Evolutionary conservation across 129 eudicot species (phyloP).

Genomic region (Arctium lappa): DNA sequence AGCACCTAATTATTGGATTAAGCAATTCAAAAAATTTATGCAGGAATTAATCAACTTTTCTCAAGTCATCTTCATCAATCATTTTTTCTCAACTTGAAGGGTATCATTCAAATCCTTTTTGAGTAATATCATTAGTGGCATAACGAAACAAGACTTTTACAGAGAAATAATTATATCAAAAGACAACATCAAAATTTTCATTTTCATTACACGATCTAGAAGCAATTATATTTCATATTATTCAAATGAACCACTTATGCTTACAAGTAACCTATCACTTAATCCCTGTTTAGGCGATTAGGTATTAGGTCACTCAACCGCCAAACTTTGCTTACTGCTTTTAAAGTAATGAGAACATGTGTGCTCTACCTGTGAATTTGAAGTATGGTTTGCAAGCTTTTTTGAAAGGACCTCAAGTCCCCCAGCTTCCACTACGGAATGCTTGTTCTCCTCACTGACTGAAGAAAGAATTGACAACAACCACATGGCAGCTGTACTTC

Average conservation of each 20-base stretch:
- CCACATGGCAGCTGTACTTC: conserved; percentile 76
- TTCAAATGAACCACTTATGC: too few relatives aligned
- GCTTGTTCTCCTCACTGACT: conserved; percentile 39
- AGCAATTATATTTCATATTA: not conserved
- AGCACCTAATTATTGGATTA: too few relatives aligned
- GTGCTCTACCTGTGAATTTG: conserved; percentile 47
- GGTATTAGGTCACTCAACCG: not conserved
- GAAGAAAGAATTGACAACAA: conserved; percentile 61
- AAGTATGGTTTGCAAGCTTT: conserved; percentile 54
- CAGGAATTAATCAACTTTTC: too few relatives aligned
- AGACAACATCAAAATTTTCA: not conserved
- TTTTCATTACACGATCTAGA: not conserved
- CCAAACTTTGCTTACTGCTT: not conserved
- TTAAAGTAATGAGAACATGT: not conserved
- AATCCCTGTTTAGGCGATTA: not conserved
- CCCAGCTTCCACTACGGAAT: conserved; percentile 64
- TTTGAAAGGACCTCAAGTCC: conserved; percentile 61
- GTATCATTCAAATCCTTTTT: too few relatives aligned
- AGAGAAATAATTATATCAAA: too few relatives aligned
- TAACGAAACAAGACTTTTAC: too few relatives aligned
- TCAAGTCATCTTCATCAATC: too few relatives aligned
- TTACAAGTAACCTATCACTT: not conserved
- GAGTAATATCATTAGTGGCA: too few relatives aligned
- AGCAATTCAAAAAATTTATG: too few relatives aligned
- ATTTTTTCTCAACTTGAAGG: too few relatives aligned